phyloP scores from a whole-genome alignment of 78 protist species.

The Dictyostelium firmibasis region DNA sequence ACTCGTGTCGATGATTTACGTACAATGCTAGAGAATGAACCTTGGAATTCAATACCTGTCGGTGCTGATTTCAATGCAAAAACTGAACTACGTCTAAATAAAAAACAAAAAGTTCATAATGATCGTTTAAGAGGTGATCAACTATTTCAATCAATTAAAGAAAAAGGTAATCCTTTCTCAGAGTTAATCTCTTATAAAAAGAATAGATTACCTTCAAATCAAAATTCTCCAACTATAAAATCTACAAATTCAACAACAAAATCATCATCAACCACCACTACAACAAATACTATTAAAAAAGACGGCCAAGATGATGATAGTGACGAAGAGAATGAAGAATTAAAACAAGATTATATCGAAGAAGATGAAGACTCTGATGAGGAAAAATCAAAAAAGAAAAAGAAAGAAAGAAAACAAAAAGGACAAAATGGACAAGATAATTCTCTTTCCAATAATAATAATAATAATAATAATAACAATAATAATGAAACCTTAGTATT shows the following conservation, averaged over 20 bases:
- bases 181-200: constrained; percentile 60
- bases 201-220: constrained; percentile 32
- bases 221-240: neutral
- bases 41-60: constrained; percentile 66
- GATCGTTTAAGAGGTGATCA: constrained; percentile 67
- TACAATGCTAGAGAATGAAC: constrained; percentile 72
- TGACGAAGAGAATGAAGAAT: constrained; percentile 59
- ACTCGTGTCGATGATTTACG: constrained; percentile 61
- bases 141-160: constrained; percentile 50
- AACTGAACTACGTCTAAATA: constrained; percentile 23
- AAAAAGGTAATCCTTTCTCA: constrained; percentile 75
- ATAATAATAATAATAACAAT: too few relatives aligned
- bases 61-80: constrained; percentile 9
- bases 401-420: neutral
- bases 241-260: neutral
- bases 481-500: neutral
- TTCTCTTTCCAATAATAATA: neutral
- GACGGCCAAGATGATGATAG: constrained; percentile 6
- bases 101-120: neutral
- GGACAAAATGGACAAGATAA: neutral
- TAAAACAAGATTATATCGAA: constrained; percentile 38
- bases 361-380: constrained; percentile 12
- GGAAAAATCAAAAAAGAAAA: neutral
- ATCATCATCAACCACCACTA: neutral
- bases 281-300: neutral